A percentile compares a stretch with the other conserved stretches of the same genome.
Evolutionary conservation across 306 rosid species (phyloP).

Genomic region (Abrus precatorius): DNA sequence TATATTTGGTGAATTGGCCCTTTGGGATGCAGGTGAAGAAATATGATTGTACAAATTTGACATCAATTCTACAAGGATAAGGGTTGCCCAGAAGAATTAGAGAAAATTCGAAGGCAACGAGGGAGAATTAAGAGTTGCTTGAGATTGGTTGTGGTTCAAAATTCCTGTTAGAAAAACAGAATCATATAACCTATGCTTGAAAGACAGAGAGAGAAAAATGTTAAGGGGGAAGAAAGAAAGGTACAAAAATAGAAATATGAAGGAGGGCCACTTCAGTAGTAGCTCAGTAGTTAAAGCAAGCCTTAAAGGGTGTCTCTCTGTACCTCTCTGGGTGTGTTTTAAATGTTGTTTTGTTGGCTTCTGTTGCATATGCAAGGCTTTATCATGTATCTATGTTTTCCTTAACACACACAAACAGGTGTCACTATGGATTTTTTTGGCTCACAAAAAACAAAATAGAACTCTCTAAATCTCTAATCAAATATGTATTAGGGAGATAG

Average conservation of each 20-base stretch:
- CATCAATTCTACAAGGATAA: constrained; percentile 48
- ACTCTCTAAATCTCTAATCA: constrained; percentile 34
- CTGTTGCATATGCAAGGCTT: constrained; percentile 47
- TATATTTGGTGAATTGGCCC: constrained; percentile 60
- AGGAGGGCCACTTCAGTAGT: constrained; percentile 62
- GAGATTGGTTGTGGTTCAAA: constrained; percentile 36
- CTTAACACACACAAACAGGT: constrained; percentile 43
- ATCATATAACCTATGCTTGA: constrained; percentile 45
- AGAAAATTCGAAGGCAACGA: constrained; percentile 37
- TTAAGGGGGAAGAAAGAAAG: constrained; percentile 36
- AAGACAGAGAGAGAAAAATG: constrained; percentile 42
- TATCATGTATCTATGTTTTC: constrained; percentile 37
- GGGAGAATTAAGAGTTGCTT: constrained; percentile 12
- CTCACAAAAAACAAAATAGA: not conserved
- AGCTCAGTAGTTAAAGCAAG: constrained; percentile 62
- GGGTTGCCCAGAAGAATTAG: constrained; percentile 24
- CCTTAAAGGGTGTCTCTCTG: constrained; percentile 52
- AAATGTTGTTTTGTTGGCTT: constrained; percentile 56
- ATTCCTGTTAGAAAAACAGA: constrained; percentile 36
- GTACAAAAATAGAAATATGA: constrained; percentile 52
- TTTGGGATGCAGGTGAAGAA: constrained; percentile 60
- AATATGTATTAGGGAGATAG: not conserved
- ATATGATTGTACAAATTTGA: constrained; percentile 61
- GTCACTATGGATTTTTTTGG: not conserved
- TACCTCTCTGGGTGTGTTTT: constrained; percentile 51